A percentile compares a stretch with the other conserved stretches of the same genome.
Conservation (phyloP, 2,329 filamentous ascomycete genomes). For the Aspergillus quadrilineatus region DNA sequence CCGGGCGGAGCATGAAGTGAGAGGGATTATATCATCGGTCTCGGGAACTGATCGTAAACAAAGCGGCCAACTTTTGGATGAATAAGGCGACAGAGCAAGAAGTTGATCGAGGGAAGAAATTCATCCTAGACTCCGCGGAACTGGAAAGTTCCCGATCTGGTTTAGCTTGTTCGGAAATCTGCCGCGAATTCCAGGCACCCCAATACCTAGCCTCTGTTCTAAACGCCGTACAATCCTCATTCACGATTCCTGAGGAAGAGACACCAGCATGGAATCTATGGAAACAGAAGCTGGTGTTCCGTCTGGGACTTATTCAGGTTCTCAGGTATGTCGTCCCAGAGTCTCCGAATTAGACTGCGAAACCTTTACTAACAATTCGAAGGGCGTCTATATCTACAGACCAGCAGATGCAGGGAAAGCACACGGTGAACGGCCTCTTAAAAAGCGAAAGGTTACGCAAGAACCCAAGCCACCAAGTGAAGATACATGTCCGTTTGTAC, state of each 20-base stretch:
- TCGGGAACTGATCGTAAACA: background rate
- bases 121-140: background rate
- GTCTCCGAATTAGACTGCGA: background rate
- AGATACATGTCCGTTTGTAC: slow-evolving; percentile 33
- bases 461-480: slow-evolving; percentile 19
- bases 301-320: slow-evolving; percentile 31
- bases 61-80: background rate
- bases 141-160: slow-evolving; percentile 25
- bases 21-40: slow-evolving; percentile 35
- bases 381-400: slow-evolving; percentile 65
- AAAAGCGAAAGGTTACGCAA: slow-evolving; percentile 57
- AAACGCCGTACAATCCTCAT: background rate
- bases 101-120: slow-evolving; percentile 13
- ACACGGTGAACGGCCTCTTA: slow-evolving; percentile 50
- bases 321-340: slow-evolving; percentile 25
- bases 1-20: slow-evolving; percentile 46
- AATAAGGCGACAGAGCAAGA: background rate
- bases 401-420: slow-evolving; percentile 46
- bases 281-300: slow-evolving; percentile 24
- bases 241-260: background rate
- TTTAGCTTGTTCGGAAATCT: slow-evolving; percentile 30
- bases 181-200: slow-evolving; percentile 15
- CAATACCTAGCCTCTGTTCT: background rate
- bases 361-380: slow-evolving; percentile 21
- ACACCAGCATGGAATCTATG: slow-evolving; percentile 21